Base-by-base conservation (phyloP, 192 early-diverging fungal species). In the Entomortierella beljakovae region DNA sequence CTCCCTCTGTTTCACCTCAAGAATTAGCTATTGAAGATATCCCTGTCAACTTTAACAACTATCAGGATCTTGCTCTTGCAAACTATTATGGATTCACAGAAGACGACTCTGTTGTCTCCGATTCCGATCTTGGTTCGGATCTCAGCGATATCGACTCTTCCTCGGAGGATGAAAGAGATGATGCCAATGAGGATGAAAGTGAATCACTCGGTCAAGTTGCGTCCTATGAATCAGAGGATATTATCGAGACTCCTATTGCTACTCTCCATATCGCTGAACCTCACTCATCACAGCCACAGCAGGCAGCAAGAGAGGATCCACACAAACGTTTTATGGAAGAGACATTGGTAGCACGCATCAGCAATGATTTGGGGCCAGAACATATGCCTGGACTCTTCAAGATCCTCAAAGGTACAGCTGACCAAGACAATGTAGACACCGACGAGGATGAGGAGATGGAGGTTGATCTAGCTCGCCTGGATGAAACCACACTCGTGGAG, bases 301-400 rank as follows among this genome's bases (percentile, higher is more conserved):
- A 26, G 28, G 25, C 59, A 6, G 22, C n/a, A 2, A 22, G 10
- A 3, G 74, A 67, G n/a, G 61, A 69, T n/a, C 75, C 68, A 22
- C 69, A 79, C 67, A 79, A 79, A 33, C 67, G 75, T 28, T 56
- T 65, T 31, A 79, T 79, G 75, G 75, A 70, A 33, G 67, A 79
- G 49, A 61, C 51, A 13, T 61, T 79, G 2, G 75, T 70, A 20
- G 62, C 54, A 11, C 75, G 75, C 2, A 79, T 79, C 62, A 79
- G 49, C 61, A 79, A 79, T 46, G 75, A 79, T 32, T 57, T 79
- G 4, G 75, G 75, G 9, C 61, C 66, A 6, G 75, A 79, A 49
- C 67, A 79, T 26, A 79, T 79, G 75, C 26, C 75, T 29, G 75
- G 75, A 15, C 57, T 79, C 31, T 70, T 79, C 57, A 65, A 65